phyloP scores from a whole-genome alignment of 345 rosid genomes.

The Carallia pectinifolia region DNA sequence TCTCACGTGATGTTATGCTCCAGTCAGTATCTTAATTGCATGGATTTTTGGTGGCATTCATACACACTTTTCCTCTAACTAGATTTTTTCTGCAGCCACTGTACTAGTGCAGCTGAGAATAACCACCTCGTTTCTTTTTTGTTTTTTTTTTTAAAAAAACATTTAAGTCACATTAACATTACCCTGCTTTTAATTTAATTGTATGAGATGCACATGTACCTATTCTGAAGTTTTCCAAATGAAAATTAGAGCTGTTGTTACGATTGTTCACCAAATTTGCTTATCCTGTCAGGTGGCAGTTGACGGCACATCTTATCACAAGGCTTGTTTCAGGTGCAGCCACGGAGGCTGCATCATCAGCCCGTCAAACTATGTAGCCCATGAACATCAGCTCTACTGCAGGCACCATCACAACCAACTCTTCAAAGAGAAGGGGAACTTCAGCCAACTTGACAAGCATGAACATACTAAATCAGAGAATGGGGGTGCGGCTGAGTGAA shows the following conservation, averaged over 20 bases:
- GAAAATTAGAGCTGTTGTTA: background rate
- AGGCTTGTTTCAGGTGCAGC: slow-evolving; percentile 65
- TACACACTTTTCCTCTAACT: no score
- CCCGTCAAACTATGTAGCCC: slow-evolving; percentile 63
- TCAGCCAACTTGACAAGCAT: slow-evolving; percentile 59
- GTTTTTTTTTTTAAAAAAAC: no score
- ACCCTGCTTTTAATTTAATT: background rate
- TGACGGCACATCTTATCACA: slow-evolving; percentile 64
- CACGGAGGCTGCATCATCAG: slow-evolving; percentile 74
- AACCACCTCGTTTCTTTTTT: no score
- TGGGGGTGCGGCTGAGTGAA: slow-evolving; percentile 30
- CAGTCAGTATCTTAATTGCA: no score
- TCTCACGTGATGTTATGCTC: no score
- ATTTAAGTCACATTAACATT: no score
- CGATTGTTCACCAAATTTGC: background rate
- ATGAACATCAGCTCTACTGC: slow-evolving; percentile 60
- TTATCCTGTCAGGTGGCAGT: slow-evolving; percentile 57
- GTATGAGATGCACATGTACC: background rate
- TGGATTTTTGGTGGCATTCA: no score
- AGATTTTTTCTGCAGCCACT: no score
- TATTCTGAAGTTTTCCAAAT: background rate
- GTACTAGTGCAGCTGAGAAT: no score
- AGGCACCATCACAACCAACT: slow-evolving; percentile 74
- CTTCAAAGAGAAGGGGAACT: slow-evolving; percentile 68
- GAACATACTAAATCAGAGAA: slow-evolving; percentile 29